Evolutionary conservation across 306 rosid genomes (phyloP).

Genomic region (Cicer cuneatum): DNA sequence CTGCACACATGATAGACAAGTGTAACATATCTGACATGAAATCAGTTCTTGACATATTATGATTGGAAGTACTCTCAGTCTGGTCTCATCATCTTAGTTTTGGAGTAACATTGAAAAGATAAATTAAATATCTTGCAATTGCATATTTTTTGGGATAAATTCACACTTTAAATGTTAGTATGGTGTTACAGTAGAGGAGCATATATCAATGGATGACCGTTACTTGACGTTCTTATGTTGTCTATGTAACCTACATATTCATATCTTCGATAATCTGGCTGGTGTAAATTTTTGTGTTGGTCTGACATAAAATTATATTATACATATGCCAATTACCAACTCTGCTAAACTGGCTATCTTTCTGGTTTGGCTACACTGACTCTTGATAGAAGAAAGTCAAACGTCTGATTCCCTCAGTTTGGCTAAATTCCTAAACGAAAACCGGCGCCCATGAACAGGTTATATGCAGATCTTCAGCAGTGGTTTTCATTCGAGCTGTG

Average conservation of each 20-base stretch:
- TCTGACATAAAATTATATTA: conserved; percentile 4
- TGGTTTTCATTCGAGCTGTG: conserved; percentile 47
- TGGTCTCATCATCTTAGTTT: conserved; percentile 9
- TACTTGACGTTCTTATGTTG: conserved; percentile 14
- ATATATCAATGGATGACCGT: background rate
- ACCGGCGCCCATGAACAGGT: conserved; percentile 34
- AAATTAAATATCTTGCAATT: background rate
- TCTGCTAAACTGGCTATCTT: conserved; percentile 35
- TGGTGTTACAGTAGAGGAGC: conserved; percentile 13
- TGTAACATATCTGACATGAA: conserved; percentile 42
- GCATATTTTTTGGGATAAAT: conserved; percentile 3
- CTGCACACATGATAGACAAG: conserved; percentile 61
- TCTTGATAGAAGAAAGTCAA: conserved; percentile 30
- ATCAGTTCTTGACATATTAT: conserved; percentile 45
- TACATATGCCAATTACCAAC: conserved; percentile 13
- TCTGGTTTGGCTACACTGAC: conserved; percentile 18
- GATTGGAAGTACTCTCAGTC: conserved; percentile 31
- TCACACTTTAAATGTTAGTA: background rate
- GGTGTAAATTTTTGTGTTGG: conserved; percentile 2
- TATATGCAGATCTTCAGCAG: conserved; percentile 46
- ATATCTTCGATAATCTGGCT: conserved; percentile 15
- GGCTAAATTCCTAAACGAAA: conserved; percentile 50
- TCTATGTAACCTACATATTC: background rate
- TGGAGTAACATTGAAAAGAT: conserved; percentile 7
- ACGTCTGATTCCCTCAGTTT: conserved; percentile 55